Evolutionary conservation across 2,329 filamentous ascomycete genomes (phyloP), one percentile per base, ranked within the genome.

Genomic region (Microdochium paspali): DNA sequence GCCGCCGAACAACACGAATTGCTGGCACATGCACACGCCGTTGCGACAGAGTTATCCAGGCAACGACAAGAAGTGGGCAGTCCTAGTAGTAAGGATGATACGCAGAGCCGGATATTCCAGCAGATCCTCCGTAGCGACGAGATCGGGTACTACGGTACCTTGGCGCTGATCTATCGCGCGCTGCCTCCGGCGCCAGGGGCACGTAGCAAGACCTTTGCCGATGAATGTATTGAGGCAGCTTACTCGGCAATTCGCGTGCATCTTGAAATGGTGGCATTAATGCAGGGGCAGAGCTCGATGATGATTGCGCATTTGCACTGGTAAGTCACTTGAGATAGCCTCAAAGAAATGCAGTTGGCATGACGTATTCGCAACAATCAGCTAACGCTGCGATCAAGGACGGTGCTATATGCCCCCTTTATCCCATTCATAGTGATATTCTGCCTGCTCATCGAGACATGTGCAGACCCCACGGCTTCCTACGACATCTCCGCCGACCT

Each of bases 381-480:
- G 24, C 45, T 24, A 9, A 28, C 25, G 24, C 15, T 24, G 20
- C n/a, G n/a, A n/a, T n/a, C n/a, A n/a, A 71, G 69, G 69, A 70
- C 66, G 1, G 59, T 73, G 3, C 59, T 75, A 2, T 74, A 75
- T 53, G 68, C 72, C 12, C 74, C 73, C 0, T 76, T 78, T 49
- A 72, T 74, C 12, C 71, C 73, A 0, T 77, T 76, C 54, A 74
- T 75, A 46, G 70, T 76, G 3, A 64, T 76, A 3, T 77, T 78
- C 61, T 73, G 70, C 28, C 65, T 71, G 5, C 67, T 70, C 4
- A 70, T 74, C 46, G 71, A 77, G 53, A 72, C 72, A 0, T 40
- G 35, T 12, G 15, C 35, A 9, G 35, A 40, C 18, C 35, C 35
- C 3, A 21, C 23, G 18, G 70, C 61, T 10, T 61, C 65, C 26